These are phyloP conservation scores for Lolium rigidum DNA, from an alignment of 176 grass and related monocot genomes.

Conservation along the genomic window DNA sequence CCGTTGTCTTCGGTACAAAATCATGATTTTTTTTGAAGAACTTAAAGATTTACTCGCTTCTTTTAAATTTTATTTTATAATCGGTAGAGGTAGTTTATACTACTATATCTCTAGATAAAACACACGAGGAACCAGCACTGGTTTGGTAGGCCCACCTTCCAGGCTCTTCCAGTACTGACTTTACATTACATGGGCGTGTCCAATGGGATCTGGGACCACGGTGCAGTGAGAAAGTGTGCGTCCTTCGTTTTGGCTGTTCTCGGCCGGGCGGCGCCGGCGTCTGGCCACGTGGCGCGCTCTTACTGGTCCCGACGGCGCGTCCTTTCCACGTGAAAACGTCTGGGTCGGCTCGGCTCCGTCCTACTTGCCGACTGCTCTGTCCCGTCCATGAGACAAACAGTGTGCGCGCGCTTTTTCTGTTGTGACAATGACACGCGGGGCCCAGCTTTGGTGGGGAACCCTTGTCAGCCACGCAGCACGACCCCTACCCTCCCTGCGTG, in stretches of 20 bases:
- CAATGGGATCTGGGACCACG: too few relatives aligned
- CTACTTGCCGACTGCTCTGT: neutral
- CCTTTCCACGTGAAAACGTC: conserved; percentile 22
- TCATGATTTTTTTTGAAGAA: too few relatives aligned
- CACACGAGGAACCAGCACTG: too few relatives aligned
- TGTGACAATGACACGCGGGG: conserved; percentile 4
- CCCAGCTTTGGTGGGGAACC: neutral
- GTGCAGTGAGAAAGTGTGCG: too few relatives aligned
- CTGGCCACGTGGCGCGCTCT: conserved; percentile 6
- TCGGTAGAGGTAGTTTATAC: too few relatives aligned
- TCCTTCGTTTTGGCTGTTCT: too few relatives aligned
- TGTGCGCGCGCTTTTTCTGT: neutral
- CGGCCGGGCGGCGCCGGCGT: conserved; percentile 6
- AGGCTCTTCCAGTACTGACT: neutral
- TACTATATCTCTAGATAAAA: too few relatives aligned
- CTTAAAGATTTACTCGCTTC: too few relatives aligned
- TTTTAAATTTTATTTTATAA: too few relatives aligned
- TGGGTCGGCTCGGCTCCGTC: neutral
- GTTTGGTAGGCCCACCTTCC: neutral
- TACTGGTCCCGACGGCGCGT: neutral
- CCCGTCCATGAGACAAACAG: neutral
- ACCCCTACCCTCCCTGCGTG: too few relatives aligned
- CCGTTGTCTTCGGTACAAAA: too few relatives aligned
- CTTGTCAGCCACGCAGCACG: neutral
- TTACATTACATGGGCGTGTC: too few relatives aligned